Percentiles rank a stretch among this genome's conserved stretches.
Evolutionary conservation across 192 early-diverging fungal species (phyloP).

Genomic region (Ambispora gerdemannii): DNA sequence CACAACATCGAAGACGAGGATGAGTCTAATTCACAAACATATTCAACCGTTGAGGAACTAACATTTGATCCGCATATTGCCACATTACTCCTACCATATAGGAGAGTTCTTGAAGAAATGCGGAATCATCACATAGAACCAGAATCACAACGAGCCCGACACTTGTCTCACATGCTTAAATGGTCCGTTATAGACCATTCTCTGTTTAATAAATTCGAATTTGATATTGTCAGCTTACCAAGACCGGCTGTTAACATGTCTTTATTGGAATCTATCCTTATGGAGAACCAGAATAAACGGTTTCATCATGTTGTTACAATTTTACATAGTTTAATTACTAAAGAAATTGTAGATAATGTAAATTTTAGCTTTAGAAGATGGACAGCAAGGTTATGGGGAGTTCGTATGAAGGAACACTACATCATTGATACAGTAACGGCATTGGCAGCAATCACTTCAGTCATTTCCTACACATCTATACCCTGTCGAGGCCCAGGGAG

Average conservation of each 20-base stretch:
- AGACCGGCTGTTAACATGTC: conserved; percentile 18
- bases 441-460: conserved; percentile 1
- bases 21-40: conserved; percentile 1
- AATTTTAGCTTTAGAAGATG: neutral
- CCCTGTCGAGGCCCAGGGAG: conserved; percentile 15
- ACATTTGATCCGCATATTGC: neutral
- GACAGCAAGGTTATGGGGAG: conserved; percentile 3
- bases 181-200: conserved; percentile 26
- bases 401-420: conserved; percentile 15
- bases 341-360: neutral
- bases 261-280: conserved; percentile 22
- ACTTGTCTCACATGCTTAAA: conserved; percentile 26
- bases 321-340: conserved; percentile 9
- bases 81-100: conserved; percentile 20
- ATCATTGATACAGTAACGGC: conserved; percentile 5
- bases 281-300: neutral
- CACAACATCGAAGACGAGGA: neutral
- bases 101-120: conserved; percentile 29
- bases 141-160: conserved; percentile 24
- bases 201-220: conserved; percentile 16
- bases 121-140: conserved; percentile 2
- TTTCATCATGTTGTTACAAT: conserved; percentile 9
- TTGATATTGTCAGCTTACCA: neutral
- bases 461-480: neutral
- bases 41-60: conserved; percentile 13